Evolutionary conservation across 2,329 filamentous ascomycete genomes (phyloP).

Genomic region (Apiospora sp.): DNA sequence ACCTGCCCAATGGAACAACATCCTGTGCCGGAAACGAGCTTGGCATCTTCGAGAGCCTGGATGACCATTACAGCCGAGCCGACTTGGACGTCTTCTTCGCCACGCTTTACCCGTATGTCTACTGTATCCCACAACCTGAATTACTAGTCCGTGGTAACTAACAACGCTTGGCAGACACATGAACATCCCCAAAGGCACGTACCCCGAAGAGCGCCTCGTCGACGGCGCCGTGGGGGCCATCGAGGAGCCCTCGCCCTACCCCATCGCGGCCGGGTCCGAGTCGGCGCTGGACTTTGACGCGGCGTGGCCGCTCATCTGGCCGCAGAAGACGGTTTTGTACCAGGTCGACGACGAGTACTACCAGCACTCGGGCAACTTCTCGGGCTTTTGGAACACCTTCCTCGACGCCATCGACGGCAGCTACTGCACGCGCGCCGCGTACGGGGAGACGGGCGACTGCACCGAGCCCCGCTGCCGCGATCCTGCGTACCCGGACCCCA

Average conservation of each 20-base stretch:
- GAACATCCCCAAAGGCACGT: constrained; percentile 42
- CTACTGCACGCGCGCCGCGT: constrained; percentile 36
- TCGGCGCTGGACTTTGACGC: constrained; percentile 50
- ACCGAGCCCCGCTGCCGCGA: constrained; percentile 32
- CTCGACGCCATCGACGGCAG: constrained; percentile 34
- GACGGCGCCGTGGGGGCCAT: constrained; percentile 44
- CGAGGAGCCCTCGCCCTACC: constrained; percentile 29
- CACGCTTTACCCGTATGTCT: constrained; percentile 38
- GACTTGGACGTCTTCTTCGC: constrained; percentile 46
- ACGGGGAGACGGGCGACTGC: constrained; percentile 37
- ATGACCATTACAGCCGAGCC: constrained; percentile 45
- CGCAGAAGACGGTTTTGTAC: constrained; percentile 45
- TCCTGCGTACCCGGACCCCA: constrained; percentile 53
- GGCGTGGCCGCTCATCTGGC: constrained; percentile 49
- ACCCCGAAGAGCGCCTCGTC: constrained; percentile 44
- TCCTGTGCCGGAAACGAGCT: constrained; percentile 36
- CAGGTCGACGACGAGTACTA: constrained; percentile 51
- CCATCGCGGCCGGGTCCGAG: constrained; percentile 35
- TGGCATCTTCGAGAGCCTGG: constrained; percentile 45
- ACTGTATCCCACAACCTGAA: constrained; percentile 25
- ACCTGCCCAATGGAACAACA: constrained; percentile 34
- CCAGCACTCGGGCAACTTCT: constrained; percentile 31
- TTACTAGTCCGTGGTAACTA: not conserved
- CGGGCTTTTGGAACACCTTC: constrained; percentile 28
- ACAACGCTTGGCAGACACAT: not conserved